These are phyloP conservation scores for Moringa oleifera DNA, from an alignment of 345 rosid genomes.

Conservation along the genomic window DNA sequence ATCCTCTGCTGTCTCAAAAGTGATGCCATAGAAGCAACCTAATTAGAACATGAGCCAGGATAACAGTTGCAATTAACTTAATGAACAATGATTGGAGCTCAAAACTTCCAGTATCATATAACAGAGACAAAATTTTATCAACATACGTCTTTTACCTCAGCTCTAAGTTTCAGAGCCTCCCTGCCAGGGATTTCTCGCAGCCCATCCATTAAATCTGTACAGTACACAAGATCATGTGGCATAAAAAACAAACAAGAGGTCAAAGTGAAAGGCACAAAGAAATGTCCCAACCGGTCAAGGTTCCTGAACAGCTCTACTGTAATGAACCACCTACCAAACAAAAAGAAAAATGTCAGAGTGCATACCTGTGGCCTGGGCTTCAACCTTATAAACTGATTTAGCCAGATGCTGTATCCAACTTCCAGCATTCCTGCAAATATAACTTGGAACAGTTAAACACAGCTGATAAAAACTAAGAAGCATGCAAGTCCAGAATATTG, in stretches of 20 bases:
- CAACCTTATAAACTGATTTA: constrained; percentile 71
- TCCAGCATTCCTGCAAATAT: constrained; percentile 63
- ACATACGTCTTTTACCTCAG: constrained; percentile 45
- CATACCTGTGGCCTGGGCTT: constrained; percentile 70
- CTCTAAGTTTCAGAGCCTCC: constrained; percentile 89
- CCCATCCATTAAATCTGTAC: constrained; percentile 79
- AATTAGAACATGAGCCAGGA: constrained; percentile 8
- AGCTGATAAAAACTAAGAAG: constrained; percentile 1
- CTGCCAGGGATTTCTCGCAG: constrained; percentile 87
- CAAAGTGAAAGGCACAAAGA: too few species aligned
- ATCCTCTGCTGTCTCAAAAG: constrained; percentile 52
- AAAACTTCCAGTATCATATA: too few species aligned
- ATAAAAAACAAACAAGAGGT: not conserved
- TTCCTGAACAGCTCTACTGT: not conserved
- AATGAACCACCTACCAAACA: not conserved
- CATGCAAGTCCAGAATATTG: not conserved
- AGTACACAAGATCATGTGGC: constrained; percentile 2
- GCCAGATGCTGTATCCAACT: constrained; percentile 57
- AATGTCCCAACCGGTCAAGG: too few species aligned
- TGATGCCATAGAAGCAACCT: constrained; percentile 89
- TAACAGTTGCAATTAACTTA: not conserved
- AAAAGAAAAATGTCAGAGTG: constrained; percentile 4
- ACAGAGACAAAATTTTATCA: too few species aligned
- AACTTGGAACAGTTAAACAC: constrained; percentile 9
- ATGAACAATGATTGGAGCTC: too few species aligned